Conservation (phyloP, 345 rosid species). For the Brassica juncea region DNA sequence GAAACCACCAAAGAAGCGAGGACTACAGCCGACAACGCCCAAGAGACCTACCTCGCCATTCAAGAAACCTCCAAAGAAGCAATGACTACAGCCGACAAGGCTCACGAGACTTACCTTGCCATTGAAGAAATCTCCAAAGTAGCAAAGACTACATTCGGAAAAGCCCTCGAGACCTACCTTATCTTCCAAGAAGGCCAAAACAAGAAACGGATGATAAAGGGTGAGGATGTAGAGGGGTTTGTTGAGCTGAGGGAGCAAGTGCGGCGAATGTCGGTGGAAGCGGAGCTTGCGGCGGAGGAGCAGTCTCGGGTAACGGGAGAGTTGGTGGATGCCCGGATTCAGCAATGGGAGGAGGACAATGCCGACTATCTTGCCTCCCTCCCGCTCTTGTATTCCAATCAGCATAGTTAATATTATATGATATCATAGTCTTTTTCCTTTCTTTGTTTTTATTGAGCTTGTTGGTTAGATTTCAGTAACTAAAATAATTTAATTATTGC, state of each 20-base stretch:
- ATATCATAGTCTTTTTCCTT: background rate
- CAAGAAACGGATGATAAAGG: conserved; percentile 20
- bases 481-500: background rate
- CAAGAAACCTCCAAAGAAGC: conserved; percentile 22
- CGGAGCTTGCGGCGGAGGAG: conserved; percentile 19
- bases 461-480: background rate
- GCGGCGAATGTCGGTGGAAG: conserved; percentile 1
- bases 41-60: conserved; percentile 3
- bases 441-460: background rate
- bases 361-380: conserved; percentile 31
- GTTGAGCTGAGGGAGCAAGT: conserved; percentile 33
- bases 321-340: conserved; percentile 24
- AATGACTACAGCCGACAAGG: background rate
- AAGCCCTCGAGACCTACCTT: background rate
- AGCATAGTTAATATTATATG: background rate
- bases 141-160: background rate
- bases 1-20: conserved; percentile 17
- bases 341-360: conserved; percentile 38
- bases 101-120: background rate
- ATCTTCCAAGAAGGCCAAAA: conserved; percentile 8
- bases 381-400: conserved; percentile 17
- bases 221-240: conserved; percentile 28
- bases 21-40: background rate
- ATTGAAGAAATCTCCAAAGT: conserved; percentile 18
- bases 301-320: background rate